These are phyloP conservation scores for Aspergillus ellipticus DNA, from an alignment of 495 filamentous ascomycete genomes.

Conservation along the genomic window DNA sequence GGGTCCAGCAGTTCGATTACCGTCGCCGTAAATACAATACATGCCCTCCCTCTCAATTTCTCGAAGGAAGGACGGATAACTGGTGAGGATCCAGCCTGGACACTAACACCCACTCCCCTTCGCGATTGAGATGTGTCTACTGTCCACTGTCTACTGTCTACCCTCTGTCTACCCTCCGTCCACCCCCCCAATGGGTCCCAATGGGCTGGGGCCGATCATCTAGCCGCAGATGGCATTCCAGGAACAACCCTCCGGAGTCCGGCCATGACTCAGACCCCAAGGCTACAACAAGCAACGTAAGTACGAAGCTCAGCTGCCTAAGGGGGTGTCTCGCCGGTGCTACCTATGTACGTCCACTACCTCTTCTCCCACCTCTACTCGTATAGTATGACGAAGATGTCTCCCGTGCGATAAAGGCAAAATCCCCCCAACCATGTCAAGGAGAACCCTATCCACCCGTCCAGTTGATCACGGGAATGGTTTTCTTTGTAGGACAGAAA, in stretches of 20 bases:
- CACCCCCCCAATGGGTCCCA: no score
- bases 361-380: background rate
- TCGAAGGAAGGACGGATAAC: background rate
- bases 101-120: no score
- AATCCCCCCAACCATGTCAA: background rate
- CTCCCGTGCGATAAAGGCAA: constrained; percentile 1
- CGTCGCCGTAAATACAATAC: background rate
- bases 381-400: constrained; percentile 1
- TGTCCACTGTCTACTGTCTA: no score
- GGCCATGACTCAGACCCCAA: no score
- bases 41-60: background rate
- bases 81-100: background rate
- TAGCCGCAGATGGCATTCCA: no score
- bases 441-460: background rate
- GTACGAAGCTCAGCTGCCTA: no score
- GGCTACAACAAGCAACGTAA: no score
- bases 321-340: background rate
- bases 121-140: background rate
- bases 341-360: background rate
- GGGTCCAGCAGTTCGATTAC: background rate
- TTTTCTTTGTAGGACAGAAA: background rate
- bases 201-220: no score
- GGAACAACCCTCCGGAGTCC: no score
- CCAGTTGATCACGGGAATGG: background rate
- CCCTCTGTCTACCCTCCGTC: no score